These are phyloP conservation scores for Camellia japonica DNA, from an alignment of 148 eudicot species.

Conservation along the genomic window DNA sequence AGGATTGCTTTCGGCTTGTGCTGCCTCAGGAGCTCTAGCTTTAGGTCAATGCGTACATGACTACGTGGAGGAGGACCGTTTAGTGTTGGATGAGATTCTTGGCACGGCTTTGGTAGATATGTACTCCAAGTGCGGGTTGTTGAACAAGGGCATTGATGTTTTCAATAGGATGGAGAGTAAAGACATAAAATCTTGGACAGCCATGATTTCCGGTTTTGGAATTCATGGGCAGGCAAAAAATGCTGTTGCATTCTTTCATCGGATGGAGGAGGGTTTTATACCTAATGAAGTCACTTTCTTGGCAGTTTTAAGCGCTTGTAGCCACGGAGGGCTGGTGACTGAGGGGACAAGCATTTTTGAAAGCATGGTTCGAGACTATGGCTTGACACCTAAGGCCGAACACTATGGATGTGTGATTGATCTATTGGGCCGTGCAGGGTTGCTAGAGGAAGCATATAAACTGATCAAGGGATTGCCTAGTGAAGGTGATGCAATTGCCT, in stretches of 20 bases:
- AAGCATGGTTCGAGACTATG: constrained; percentile 32
- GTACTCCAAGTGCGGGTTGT: constrained; percentile 36
- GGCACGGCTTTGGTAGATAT: constrained; percentile 42
- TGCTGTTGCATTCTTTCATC: constrained; percentile 26
- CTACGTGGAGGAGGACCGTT: constrained; percentile 26
- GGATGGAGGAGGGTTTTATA: constrained; percentile 31
- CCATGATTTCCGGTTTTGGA: constrained; percentile 41
- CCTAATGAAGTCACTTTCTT: constrained; percentile 42
- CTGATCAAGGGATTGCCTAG: constrained; percentile 31
- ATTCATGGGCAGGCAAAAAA: constrained; percentile 33
- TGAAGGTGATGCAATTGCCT: constrained; percentile 35
- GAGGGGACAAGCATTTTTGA: constrained; percentile 33
- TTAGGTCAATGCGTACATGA: constrained; percentile 22
- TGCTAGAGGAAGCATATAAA: constrained; percentile 33
- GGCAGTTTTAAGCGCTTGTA: constrained; percentile 39
- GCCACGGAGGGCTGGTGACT: constrained; percentile 40
- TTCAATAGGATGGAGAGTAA: constrained; percentile 27
- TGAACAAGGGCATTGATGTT: constrained; percentile 28
- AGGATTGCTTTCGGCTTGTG: constrained; percentile 39
- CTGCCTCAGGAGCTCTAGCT: constrained; percentile 30
- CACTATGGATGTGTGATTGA: constrained; percentile 49
- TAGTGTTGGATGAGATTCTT: constrained; percentile 33
- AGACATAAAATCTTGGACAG: constrained; percentile 42
- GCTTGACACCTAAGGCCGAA: constrained; percentile 28
- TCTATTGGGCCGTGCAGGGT: constrained; percentile 48